A percentile compares a stretch with the other conserved stretches of the same genome.
Conservation (phyloP, 306 rosid genomes). For the Neltuma alba region DNA sequence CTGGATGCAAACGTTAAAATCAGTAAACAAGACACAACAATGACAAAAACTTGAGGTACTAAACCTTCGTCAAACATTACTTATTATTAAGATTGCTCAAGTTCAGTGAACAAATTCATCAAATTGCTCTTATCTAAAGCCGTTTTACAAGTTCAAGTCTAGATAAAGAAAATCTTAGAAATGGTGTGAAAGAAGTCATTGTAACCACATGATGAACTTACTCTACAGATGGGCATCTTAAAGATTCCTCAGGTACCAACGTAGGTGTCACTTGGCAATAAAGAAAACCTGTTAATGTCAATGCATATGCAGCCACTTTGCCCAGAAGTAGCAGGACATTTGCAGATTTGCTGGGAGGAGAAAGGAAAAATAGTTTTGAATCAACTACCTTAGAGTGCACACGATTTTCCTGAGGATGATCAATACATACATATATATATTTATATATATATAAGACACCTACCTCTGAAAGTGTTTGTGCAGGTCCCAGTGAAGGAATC, state of each 20-base stretch:
- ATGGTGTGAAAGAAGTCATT: conserved; percentile 6
- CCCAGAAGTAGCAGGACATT: conserved; percentile 74
- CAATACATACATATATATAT: neutral
- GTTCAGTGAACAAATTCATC: neutral
- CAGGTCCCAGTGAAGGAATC: conserved; percentile 97
- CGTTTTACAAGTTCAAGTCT: neutral
- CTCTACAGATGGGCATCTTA: conserved; percentile 54
- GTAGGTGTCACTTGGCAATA: conserved; percentile 71
- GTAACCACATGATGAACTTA: conserved; percentile 52
- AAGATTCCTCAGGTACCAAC: conserved; percentile 48
- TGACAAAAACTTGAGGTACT: conserved; percentile 14
- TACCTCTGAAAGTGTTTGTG: conserved; percentile 71
- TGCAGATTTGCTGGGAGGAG: conserved; percentile 75
- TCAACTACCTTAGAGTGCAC: conserved; percentile 32
- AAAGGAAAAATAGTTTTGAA: conserved; percentile 45
- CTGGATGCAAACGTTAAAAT: conserved; percentile 42
- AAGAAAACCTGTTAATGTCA: conserved; percentile 78
- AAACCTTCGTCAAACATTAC: conserved; percentile 26
- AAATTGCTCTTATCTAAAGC: conserved; percentile 12
- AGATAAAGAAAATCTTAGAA: neutral
- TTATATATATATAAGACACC: neutral
- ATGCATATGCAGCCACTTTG: conserved; percentile 76
- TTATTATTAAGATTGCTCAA: conserved; percentile 1
- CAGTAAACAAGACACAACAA: conserved; percentile 29
- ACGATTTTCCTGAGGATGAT: conserved; percentile 5